A percentile compares a stretch with the other conserved stretches of the same genome.
These are phyloP conservation scores for Verbena officinalis DNA, from an alignment of 257 asterid genomes.

Conservation along the genomic window DNA sequence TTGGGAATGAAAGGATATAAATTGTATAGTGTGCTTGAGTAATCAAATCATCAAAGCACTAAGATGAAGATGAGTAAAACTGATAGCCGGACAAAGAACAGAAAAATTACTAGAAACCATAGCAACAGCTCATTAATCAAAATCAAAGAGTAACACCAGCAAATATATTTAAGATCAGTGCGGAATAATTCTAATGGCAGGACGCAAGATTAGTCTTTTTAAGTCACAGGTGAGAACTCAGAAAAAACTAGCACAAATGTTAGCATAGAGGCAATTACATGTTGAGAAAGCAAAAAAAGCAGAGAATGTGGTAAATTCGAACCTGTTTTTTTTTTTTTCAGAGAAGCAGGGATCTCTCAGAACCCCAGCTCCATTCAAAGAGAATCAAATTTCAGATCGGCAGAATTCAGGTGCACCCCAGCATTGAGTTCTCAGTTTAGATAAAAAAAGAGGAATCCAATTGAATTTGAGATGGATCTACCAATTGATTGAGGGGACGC, in stretches of 20 bases:
- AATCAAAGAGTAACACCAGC: constrained; percentile 1
- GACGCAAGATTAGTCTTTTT: constrained; percentile 2
- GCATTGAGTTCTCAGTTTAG: constrained; percentile 14
- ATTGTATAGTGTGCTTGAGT: not conserved
- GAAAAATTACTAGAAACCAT: not conserved
- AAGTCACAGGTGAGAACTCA: not conserved
- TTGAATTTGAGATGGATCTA: constrained; percentile 17
- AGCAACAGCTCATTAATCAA: constrained; percentile 6
- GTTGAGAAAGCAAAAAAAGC: not conserved
- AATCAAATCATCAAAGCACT: constrained; percentile 1
- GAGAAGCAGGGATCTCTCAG: constrained; percentile 27
- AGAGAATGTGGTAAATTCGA: constrained; percentile 20
- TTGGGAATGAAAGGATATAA: constrained; percentile 18
- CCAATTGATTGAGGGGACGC: not conserved
- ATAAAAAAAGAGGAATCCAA: constrained; percentile 3
- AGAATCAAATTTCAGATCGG: constrained; percentile 31
- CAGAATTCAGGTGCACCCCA: constrained; percentile 20
- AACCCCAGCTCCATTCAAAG: constrained; percentile 20
- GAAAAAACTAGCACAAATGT: not conserved
- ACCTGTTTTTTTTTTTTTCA: constrained; percentile 13
- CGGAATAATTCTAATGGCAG: constrained; percentile 9
- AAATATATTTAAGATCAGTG: constrained; percentile 13
- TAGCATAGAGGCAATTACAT: not conserved
- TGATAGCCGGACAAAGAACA: constrained; percentile 12
- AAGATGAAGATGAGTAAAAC: not conserved